phyloP scores from a whole-genome alignment of 441 rosid species.

The Aquilaria agallochum region DNA sequence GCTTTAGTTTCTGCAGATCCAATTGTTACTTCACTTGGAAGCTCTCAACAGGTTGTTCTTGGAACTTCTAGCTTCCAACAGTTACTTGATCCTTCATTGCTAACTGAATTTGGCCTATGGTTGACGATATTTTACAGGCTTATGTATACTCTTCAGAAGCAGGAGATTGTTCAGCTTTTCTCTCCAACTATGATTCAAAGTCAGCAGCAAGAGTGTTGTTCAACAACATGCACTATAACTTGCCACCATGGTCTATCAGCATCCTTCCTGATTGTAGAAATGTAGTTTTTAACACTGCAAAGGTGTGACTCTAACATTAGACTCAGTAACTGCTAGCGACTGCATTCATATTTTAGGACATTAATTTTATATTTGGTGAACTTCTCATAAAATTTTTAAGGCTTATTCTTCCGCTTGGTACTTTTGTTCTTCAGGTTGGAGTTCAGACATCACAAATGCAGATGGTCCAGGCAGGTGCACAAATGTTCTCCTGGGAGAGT shows the following conservation, averaged over 20 bases:
- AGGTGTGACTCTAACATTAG: constrained; percentile 31
- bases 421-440: constrained; percentile 56
- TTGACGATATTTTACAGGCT: constrained; percentile 40
- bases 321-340: not conserved
- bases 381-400: constrained; percentile 1
- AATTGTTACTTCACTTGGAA: constrained; percentile 62
- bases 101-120: not conserved
- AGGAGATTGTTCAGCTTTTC: constrained; percentile 85
- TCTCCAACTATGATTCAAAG: constrained; percentile 75
- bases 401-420: not conserved
- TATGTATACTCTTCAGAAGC: constrained; percentile 72
- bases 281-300: constrained; percentile 85
- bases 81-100: constrained; percentile 5
- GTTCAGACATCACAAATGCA: constrained; percentile 85
- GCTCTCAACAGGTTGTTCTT: constrained; percentile 66
- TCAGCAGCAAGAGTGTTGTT: constrained; percentile 68
- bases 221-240: constrained; percentile 82
- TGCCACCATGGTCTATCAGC: constrained; percentile 95
- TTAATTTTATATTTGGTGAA: not conserved
- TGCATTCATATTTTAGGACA: not conserved
- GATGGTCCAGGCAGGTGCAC: constrained; percentile 59
- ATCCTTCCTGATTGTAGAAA: constrained; percentile 91
- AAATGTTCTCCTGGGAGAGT: constrained; percentile 70
- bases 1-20: constrained; percentile 78
- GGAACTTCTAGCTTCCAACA: constrained; percentile 1